These are phyloP conservation scores for Dillenia turbinata DNA, from an alignment of 164 flowering plant species.

Conservation along the genomic window DNA sequence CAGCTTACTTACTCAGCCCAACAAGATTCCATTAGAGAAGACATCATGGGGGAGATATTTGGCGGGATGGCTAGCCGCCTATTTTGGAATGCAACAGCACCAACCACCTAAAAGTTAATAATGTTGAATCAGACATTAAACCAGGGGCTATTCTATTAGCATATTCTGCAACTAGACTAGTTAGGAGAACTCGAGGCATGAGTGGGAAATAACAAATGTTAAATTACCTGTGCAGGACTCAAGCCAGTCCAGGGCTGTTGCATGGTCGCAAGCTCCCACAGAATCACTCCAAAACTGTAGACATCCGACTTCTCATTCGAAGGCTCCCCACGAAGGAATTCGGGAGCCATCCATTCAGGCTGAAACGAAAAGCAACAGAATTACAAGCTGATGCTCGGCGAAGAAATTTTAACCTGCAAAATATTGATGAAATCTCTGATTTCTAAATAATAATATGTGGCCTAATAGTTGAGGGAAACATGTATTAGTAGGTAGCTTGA, in stretches of 20 bases:
- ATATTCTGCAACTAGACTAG: too few relatives aligned
- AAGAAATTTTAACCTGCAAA: conserved; percentile 30
- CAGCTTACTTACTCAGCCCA: conserved; percentile 81
- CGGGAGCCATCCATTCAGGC: conserved; percentile 99
- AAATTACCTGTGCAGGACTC: conserved; percentile 80
- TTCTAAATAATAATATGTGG: not conserved
- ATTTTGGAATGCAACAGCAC: conserved; percentile 96
- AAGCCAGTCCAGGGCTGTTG: conserved; percentile 95
- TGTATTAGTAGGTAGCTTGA: too few relatives aligned
- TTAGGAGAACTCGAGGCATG: too few relatives aligned
- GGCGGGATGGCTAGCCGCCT: conserved; percentile 76
- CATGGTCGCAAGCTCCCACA: conserved; percentile 94
- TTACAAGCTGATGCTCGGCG: conserved; percentile 25
- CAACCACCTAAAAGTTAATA: conserved; percentile 70
- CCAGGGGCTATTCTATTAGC: not conserved
- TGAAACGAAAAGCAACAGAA: conserved; percentile 42
- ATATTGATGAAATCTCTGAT: conserved; percentile 19
- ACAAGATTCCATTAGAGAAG: conserved; percentile 85
- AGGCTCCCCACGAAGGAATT: conserved; percentile 95
- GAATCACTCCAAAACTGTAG: conserved; percentile 92
- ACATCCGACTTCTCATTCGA: conserved; percentile 94
- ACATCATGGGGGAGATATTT: conserved; percentile 56
- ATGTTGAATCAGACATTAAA: not conserved
- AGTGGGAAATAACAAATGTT: not conserved
- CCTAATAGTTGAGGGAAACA: too few relatives aligned